A percentile compares a stretch with the other conserved stretches of the same genome.
phyloP scores from a whole-genome alignment of 129 eudicot species.

The Artemisia annua region DNA sequence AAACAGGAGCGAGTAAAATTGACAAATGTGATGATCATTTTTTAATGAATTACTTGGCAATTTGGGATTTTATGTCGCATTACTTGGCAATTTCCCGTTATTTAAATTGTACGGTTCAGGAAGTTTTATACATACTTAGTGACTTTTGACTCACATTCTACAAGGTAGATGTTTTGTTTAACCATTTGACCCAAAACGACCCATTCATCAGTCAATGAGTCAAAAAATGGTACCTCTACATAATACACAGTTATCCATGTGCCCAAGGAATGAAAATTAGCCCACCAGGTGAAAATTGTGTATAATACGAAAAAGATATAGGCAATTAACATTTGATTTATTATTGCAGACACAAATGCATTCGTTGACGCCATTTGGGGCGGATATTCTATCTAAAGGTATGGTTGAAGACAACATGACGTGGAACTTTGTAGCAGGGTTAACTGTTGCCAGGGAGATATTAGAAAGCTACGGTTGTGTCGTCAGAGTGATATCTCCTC shows the following conservation, averaged over 20 bases:
- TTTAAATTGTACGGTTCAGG: background rate
- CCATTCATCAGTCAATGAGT: too few relatives aligned
- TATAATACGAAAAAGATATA: background rate
- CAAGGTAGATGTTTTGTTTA: too few relatives aligned
- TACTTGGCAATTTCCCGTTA: too few relatives aligned
- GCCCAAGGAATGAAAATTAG: background rate
- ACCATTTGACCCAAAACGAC: too few relatives aligned
- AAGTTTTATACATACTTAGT: background rate
- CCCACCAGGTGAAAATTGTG: background rate
- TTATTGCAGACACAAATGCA: slow-evolving; percentile 92
- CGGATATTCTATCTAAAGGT: slow-evolving; percentile 60
- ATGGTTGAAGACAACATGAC: slow-evolving; percentile 90
- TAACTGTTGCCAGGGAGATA: slow-evolving; percentile 89
- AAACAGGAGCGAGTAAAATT: too few relatives aligned
- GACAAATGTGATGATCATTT: too few relatives aligned
- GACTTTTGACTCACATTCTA: background rate
- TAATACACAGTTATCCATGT: background rate
- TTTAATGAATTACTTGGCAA: too few relatives aligned
- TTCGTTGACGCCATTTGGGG: slow-evolving; percentile 83
- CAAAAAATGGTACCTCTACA: too few relatives aligned
- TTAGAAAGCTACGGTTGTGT: slow-evolving; percentile 89
- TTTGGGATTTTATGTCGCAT: too few relatives aligned
- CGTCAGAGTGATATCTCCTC: slow-evolving; percentile 88
- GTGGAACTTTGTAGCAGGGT: slow-evolving; percentile 94
- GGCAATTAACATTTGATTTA: background rate